Evolutionary conservation across 2,329 filamentous ascomycete species (phyloP), one percentile per base, ranked within the genome.

Genomic region (Talaromyces sp.): DNA sequence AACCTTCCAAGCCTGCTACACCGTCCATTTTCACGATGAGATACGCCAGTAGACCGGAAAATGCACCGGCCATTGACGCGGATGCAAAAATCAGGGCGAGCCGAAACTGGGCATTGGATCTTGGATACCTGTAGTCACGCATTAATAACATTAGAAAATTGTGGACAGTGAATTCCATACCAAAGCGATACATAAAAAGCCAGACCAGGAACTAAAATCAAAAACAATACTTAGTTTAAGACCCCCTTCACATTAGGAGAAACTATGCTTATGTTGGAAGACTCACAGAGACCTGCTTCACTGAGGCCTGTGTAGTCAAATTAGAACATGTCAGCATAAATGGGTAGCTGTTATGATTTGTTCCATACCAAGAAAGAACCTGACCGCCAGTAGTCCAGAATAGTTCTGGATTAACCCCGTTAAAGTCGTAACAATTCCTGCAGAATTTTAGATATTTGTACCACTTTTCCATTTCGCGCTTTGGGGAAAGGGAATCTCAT

Each of bases 41-140:
- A 64, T 76, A 82, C 1, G 82, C 82, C 0, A 84, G 70, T 19
- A 84, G 69, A 0, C 82, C 82, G 1, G 78, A 78, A 55, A 84
- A 81, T 1, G 80, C 80, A n/a, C 82, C 81, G 1, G 82, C 81
- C 53, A 83, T 68, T 47, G 75, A 78, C 2, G 78, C 77, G 0
- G 80, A 78, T 55, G 75, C 78, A 66, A 81, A 81, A 69, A 80
- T 78, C 1, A 82, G 68, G 5, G 79, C 77, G 47, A 78, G 73
- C 11, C 80, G 72, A 57, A 72, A 70, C 53, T 81, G 80, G 1
- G 75, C 71, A 57, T 79, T 75, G 42, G 72, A 72, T 6, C 78
- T 72, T 3, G 74, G 75, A 57, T 81, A 82, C 75, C 79, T 47
- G 22, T 25, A 25, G 11, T 9, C 22, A 6, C n/a, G 17, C 6